These are phyloP conservation scores for Ilex paraguariensis DNA, from an alignment of 305 asterid genomes.

Conservation along the genomic window DNA sequence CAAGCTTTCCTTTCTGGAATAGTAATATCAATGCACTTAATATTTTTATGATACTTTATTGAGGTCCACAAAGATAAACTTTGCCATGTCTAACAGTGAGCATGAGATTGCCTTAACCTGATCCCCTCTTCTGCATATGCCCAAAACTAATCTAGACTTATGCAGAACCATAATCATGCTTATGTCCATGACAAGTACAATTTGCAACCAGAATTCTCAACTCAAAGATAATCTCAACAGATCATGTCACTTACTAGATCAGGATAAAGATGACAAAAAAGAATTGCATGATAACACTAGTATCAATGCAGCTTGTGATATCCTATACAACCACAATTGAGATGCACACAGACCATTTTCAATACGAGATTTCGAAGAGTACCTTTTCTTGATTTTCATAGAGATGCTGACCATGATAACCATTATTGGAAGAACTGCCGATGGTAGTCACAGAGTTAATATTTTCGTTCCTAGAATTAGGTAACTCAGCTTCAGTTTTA, in stretches of 20 bases:
- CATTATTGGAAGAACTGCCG: conserved; percentile 23
- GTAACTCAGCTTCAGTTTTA: conserved; percentile 11
- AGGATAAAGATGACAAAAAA: not conserved
- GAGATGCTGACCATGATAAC: conserved; percentile 29
- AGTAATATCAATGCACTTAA: too few relatives aligned
- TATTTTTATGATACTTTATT: too few relatives aligned
- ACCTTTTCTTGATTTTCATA: conserved; percentile 49
- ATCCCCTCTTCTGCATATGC: too few relatives aligned
- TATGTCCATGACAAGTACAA: too few relatives aligned
- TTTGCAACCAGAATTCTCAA: too few relatives aligned
- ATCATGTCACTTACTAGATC: not conserved
- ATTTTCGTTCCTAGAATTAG: conserved; percentile 2
- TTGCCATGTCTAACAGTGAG: too few relatives aligned
- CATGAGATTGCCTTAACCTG: too few relatives aligned
- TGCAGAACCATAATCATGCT: too few relatives aligned
- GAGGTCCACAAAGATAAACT: too few relatives aligned
- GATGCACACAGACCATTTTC: not conserved
- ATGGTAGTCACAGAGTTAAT: conserved; percentile 15
- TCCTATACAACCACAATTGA: not conserved
- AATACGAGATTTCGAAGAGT: conserved; percentile 4
- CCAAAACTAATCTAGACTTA: too few relatives aligned
- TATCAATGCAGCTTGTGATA: not conserved
- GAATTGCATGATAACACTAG: not conserved
- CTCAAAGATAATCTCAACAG: too few relatives aligned
- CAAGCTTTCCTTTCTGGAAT: too few relatives aligned